Conservation (phyloP, 108 stramenopile genomes). For the Skeletonema costatum region DNA sequence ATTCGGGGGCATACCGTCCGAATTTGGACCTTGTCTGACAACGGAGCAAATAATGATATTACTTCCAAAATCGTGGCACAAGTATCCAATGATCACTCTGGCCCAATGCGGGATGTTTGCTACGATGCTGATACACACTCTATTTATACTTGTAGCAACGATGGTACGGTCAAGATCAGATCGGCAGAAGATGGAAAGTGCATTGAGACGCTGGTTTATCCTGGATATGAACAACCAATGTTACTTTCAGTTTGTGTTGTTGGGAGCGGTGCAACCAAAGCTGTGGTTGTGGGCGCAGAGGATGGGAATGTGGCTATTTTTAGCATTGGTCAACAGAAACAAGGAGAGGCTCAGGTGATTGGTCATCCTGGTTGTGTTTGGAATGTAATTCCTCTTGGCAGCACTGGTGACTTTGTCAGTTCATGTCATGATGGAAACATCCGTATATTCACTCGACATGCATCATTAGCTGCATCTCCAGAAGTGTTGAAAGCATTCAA, state of each 20-base stretch:
- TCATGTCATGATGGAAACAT: constrained; percentile 87
- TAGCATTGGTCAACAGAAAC: constrained; percentile 20
- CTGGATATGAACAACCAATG: constrained; percentile 73
- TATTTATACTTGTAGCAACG: constrained; percentile 89
- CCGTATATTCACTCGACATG: constrained; percentile 75
- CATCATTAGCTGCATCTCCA: constrained; percentile 67
- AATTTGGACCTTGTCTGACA: constrained; percentile 53
- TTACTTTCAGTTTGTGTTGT: constrained; percentile 57
- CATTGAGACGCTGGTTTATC: constrained; percentile 63
- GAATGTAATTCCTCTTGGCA: constrained; percentile 52
- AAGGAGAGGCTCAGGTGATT: constrained; percentile 55
- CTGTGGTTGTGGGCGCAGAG: constrained; percentile 66
- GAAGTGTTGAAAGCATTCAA: constrained; percentile 66
- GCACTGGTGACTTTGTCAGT: constrained; percentile 82
- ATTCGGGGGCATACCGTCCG: constrained; percentile 74
- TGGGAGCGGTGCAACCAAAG: constrained; percentile 21
- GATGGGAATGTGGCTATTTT: constrained; percentile 84
- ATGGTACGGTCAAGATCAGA: constrained; percentile 93
- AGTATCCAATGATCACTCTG: constrained; percentile 79
- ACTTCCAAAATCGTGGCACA: constrained; percentile 37
- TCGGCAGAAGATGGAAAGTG: constrained; percentile 74
- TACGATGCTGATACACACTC: constrained; percentile 52
- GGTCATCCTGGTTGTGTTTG: constrained; percentile 82
- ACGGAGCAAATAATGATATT: background rate
- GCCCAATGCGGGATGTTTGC: constrained; percentile 80